Evolutionary conservation across 371 early-diverging fungal genomes (phyloP), one percentile per base, ranked within the genome.

Genomic region (Hamiltosporidium tvaerminnensis): DNA sequence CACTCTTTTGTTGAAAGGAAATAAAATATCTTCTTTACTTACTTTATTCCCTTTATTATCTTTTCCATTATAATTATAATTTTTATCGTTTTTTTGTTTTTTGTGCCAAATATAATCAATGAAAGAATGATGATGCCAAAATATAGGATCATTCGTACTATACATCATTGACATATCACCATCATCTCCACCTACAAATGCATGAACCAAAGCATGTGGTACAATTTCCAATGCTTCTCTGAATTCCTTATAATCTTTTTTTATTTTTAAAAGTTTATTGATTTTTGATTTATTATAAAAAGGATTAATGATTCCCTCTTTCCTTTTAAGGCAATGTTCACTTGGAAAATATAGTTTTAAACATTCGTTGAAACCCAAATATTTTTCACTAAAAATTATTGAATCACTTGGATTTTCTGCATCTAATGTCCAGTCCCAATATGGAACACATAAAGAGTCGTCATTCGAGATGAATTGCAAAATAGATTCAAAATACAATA

Each of bases 51-150:
- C 14, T 30, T 50, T 50, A 50, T 14, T 41, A 9, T 5, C 9
- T 9, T 50, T 4, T n/a, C n/a, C 52, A 50, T 16, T 31, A 30
- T 16, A 50, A 50, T 50, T 30, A 31, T 50, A 4, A 16, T 50
- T 50, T 50, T 9, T 9, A 31, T 50, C 52, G n/a, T 9, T 12
- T 50, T 62, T 37, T 59, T 81, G 82, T 78, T 79, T 82, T 16
- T 74, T 52, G 39, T 44, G 16, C 82, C 82, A 84, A 35, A 81
- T 47, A 32, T 79, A 73, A 67, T 84, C 84, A 30, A 82, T 61
- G 63, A 77, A 81, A 60, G 72, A 63, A 67, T 84, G 84, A 65
- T 83, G 83, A 54, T 83, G 60, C 57, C 59, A 81, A 65, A 83
- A 83, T 12, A 83, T 63, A 31, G 82, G 82, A 66, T 84, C 84